A percentile compares a stretch with the other conserved stretches of the same genome.
phyloP scores from a whole-genome alignment of 2,329 filamentous ascomycete genomes.

The Fusarium kyushuense region DNA sequence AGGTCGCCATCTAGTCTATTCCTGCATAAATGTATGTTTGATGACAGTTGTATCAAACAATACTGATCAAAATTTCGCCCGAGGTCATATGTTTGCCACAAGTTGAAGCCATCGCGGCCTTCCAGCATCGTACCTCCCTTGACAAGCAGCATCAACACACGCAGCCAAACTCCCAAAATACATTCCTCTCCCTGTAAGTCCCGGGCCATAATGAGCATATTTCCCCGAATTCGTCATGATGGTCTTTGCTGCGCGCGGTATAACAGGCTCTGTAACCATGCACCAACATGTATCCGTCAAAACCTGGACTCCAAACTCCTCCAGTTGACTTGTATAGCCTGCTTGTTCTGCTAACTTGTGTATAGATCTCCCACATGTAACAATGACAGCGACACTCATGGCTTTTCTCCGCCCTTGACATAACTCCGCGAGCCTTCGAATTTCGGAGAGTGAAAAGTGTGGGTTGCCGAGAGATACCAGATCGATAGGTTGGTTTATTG shows the following conservation, averaged over 20 bases:
- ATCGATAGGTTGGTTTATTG: conserved; percentile 9
- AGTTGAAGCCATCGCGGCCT: conserved; percentile 16
- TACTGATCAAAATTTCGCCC: conserved; percentile 8
- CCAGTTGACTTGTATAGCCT: conserved; percentile 9
- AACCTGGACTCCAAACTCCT: conserved; percentile 25
- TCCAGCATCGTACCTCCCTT: conserved; percentile 1
- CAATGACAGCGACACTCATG: background rate
- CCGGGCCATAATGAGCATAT: conserved; percentile 38
- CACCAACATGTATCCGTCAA: conserved; percentile 39
- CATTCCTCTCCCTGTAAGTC: conserved; percentile 34
- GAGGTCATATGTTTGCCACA: conserved; percentile 11
- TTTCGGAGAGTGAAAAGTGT: conserved; percentile 34
- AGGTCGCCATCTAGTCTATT: background rate
- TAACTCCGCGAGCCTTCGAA: conserved; percentile 8
- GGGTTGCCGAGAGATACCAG: conserved; percentile 37
- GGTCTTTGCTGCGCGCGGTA: conserved; percentile 7
- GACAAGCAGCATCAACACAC: conserved; percentile 45
- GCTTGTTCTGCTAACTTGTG: conserved; percentile 35
- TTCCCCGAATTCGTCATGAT: conserved; percentile 42
- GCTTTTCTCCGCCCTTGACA: conserved; percentile 8
- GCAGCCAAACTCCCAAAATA: conserved; percentile 44
- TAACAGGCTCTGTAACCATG: conserved; percentile 28
- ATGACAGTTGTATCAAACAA: background rate
- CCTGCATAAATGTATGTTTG: background rate
- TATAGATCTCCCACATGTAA: conserved; percentile 25